These are phyloP conservation scores for Thalassiosira profunda DNA, from an alignment of 108 stramenopile species.

Conservation along the genomic window DNA sequence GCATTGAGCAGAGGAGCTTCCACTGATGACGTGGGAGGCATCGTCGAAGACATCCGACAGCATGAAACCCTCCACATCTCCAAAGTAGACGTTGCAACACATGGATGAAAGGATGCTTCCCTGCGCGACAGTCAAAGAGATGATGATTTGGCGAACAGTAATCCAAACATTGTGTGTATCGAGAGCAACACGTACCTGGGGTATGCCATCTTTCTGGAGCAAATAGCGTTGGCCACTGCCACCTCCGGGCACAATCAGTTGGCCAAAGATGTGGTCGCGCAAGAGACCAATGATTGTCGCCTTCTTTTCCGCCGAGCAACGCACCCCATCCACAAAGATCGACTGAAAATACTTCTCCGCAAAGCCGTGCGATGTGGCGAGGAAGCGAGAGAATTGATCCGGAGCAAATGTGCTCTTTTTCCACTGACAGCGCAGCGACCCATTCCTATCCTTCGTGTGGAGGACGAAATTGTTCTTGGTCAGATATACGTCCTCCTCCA, in stretches of 20 bases:
- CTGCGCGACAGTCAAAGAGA: slow-evolving; percentile 39
- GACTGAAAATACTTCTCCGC: slow-evolving; percentile 29
- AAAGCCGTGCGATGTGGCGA: slow-evolving; percentile 12
- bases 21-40: slow-evolving; percentile 18
- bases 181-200: slow-evolving; percentile 32
- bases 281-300: slow-evolving; percentile 55
- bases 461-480: slow-evolving; percentile 64
- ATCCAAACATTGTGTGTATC: neutral
- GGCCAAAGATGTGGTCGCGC: slow-evolving; percentile 70
- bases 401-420: slow-evolving; percentile 39
- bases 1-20: slow-evolving; percentile 7
- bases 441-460: slow-evolving; percentile 40
- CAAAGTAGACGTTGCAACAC: slow-evolving; percentile 95
- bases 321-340: slow-evolving; percentile 54
- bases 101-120: slow-evolving; percentile 90
- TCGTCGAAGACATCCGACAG: slow-evolving; percentile 53
- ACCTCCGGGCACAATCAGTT: slow-evolving; percentile 67
- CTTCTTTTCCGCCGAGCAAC: slow-evolving; percentile 47
- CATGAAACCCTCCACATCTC: slow-evolving; percentile 73
- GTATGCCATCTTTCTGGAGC: slow-evolving; percentile 77
- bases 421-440: slow-evolving; percentile 32
- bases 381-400: slow-evolving; percentile 13
- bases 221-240: slow-evolving; percentile 53
- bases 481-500: slow-evolving; percentile 67
- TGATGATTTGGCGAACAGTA: neutral